phyloP scores from a whole-genome alignment of 805 yeast genomes.

The Pichia eremophila region DNA sequence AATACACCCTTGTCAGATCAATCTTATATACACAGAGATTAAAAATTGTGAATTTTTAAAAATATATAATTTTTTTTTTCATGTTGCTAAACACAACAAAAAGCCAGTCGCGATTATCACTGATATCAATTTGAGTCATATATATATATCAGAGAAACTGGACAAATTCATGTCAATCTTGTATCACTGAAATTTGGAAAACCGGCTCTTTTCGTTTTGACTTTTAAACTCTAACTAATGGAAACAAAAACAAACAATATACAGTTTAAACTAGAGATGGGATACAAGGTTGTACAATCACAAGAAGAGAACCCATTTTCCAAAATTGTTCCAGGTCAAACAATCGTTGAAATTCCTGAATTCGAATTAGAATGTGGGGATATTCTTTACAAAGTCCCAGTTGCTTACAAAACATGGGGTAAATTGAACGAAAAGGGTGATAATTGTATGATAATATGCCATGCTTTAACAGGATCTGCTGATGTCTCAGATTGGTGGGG shows the following conservation, averaged over 20 bases:
- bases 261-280: conserved; percentile 9
- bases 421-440: conserved; percentile 55
- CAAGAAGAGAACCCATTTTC: conserved; percentile 61
- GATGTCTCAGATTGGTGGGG: conserved; percentile 99
- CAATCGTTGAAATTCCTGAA: conserved; percentile 67
- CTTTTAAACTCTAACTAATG: too few relatives aligned
- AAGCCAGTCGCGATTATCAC: background rate
- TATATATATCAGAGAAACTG: background rate
- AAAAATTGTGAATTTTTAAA: too few relatives aligned
- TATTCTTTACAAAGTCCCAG: conserved; percentile 60
- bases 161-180: background rate
- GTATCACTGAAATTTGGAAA: too few relatives aligned
- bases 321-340: conserved; percentile 65
- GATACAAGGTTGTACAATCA: conserved; percentile 31
- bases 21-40: too few relatives aligned
- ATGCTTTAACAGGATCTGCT: conserved; percentile 91
- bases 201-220: too few relatives aligned
- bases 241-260: too few relatives aligned
- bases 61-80: background rate
- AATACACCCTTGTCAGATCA: too few relatives aligned
- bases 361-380: conserved; percentile 79
- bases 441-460: conserved; percentile 86
- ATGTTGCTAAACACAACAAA: background rate
- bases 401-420: conserved; percentile 97
- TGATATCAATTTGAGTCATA: background rate